Percentiles rank a stretch among this genome's conserved stretches.
These are phyloP conservation scores for Umbelopsis sp. DNA, from an alignment of 192 early-diverging fungal genomes.

Conservation along the genomic window DNA sequence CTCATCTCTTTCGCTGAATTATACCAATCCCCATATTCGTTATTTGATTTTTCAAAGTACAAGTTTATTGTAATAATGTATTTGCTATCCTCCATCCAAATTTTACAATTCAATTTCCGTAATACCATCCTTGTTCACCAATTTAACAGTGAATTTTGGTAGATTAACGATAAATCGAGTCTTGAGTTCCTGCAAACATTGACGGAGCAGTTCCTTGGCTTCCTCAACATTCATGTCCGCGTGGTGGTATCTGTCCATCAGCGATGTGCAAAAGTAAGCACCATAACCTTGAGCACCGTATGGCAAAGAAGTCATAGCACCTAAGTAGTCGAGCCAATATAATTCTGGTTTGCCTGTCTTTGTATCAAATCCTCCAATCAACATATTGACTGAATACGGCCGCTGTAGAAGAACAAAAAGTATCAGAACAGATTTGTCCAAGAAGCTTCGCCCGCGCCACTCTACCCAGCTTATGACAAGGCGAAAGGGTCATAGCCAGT, in stretches of 20 bases:
- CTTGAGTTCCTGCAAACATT: constrained; percentile 85
- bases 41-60: not conserved
- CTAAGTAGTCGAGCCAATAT: constrained; percentile 94
- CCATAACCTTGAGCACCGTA: constrained; percentile 93
- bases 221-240: constrained; percentile 82
- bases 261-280: constrained; percentile 86
- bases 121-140: constrained; percentile 88
- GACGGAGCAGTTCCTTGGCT: constrained; percentile 78
- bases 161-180: constrained; percentile 85
- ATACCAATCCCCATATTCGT: not conserved
- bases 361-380: constrained; percentile 84
- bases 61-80: constrained; percentile 4
- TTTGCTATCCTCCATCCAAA: not conserved
- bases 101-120: constrained; percentile 59
- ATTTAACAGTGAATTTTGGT: constrained; percentile 82
- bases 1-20: not conserved
- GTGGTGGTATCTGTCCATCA: constrained; percentile 92
- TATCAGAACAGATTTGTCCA: not conserved
- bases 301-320: constrained; percentile 73
- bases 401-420: constrained; percentile 50
- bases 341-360: constrained; percentile 74
- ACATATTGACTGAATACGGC: constrained; percentile 86
- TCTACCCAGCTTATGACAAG: too few relatives aligned
- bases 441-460: not conserved
- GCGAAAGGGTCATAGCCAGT: too few relatives aligned